Evolutionary conservation across 2,329 filamentous ascomycete genomes (phyloP).

Genomic region (Aureobasidium sp.): DNA sequence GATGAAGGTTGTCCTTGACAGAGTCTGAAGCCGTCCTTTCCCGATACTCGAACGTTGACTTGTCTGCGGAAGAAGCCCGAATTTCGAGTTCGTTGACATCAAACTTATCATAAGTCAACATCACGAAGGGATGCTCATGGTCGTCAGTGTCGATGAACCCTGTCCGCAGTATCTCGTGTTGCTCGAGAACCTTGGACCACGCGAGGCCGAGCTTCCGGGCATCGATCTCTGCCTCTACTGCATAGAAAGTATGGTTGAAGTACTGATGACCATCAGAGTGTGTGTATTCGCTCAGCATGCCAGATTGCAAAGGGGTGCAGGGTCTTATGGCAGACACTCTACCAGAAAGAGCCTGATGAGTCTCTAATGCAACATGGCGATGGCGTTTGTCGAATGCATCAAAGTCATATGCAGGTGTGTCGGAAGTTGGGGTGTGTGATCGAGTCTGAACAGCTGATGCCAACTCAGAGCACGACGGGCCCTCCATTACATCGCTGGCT

Average conservation of each 20-base stretch:
- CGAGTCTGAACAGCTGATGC: slow-evolving; percentile 19
- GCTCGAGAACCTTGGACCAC: slow-evolving; percentile 48
- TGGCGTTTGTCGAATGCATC: slow-evolving; percentile 41
- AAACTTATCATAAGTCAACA: slow-evolving; percentile 53
- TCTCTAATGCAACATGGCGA: slow-evolving; percentile 25
- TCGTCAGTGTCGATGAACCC: slow-evolving; percentile 61
- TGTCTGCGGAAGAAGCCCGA: slow-evolving; percentile 10
- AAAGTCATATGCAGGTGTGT: slow-evolving; percentile 37
- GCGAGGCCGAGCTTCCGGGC: slow-evolving; percentile 41
- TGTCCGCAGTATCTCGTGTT: slow-evolving; percentile 66
- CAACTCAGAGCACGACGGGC: slow-evolving; percentile 27
- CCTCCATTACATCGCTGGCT: slow-evolving; percentile 65
- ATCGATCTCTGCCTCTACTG: slow-evolving; percentile 36
- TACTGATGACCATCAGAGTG: slow-evolving; percentile 61
- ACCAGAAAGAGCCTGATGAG: slow-evolving; percentile 23
- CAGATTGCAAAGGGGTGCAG: slow-evolving; percentile 70
- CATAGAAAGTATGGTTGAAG: slow-evolving; percentile 61
- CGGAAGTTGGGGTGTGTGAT: slow-evolving; percentile 8
- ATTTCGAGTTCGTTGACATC: slow-evolving; percentile 33
- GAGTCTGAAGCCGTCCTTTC: slow-evolving; percentile 11
- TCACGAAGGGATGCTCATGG: slow-evolving; percentile 56
- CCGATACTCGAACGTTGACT: background rate
- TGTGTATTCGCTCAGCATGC: slow-evolving; percentile 68
- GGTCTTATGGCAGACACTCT: slow-evolving; percentile 56
- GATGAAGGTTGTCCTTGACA: slow-evolving; percentile 39